Percentiles rank a stretch among this genome's conserved stretches.
Conservation (phyloP, 2,329 filamentous ascomycete genomes). For the Aspergillus ibericus region DNA sequence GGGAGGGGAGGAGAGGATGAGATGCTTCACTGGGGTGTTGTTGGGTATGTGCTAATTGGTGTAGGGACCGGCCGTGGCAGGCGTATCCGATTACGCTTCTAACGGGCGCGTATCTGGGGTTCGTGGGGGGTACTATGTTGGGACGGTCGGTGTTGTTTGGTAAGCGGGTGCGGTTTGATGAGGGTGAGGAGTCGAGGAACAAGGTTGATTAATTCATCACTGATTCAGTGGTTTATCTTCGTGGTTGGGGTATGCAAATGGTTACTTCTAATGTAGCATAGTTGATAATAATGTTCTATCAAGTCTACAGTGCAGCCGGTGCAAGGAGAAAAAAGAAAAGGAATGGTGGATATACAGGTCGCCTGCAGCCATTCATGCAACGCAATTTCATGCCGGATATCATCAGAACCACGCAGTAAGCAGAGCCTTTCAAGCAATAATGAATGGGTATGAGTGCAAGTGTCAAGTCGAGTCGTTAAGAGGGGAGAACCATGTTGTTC, state of each 20-base stretch:
- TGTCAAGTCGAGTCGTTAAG: not conserved
- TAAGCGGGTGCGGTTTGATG: conserved; percentile 35
- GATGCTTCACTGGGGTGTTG: not conserved
- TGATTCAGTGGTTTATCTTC: not conserved
- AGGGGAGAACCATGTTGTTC: not conserved
- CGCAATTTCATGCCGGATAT: not conserved
- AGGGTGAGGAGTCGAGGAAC: conserved; percentile 19
- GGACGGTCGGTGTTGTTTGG: conserved; percentile 28
- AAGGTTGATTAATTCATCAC: conserved; percentile 1
- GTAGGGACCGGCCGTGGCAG: conserved; percentile 92
- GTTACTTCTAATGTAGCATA: too few relatives aligned
- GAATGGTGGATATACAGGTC: not conserved
- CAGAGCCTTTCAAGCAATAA: not conserved
- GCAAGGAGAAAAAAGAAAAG: too few relatives aligned
- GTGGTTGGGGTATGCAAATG: too few relatives aligned
- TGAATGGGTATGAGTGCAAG: not conserved
- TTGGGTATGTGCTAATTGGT: not conserved
- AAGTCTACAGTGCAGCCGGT: too few relatives aligned
- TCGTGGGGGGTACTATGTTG: conserved; percentile 43
- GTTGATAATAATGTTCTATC: too few relatives aligned
- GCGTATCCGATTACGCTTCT: conserved; percentile 94
- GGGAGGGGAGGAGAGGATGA: not conserved
- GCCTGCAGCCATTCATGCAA: not conserved
- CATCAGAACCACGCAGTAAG: not conserved
- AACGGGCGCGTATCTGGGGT: conserved; percentile 77